Conservation (phyloP, 2,329 filamentous ascomycete species). For the Fusarium sp. region DNA sequence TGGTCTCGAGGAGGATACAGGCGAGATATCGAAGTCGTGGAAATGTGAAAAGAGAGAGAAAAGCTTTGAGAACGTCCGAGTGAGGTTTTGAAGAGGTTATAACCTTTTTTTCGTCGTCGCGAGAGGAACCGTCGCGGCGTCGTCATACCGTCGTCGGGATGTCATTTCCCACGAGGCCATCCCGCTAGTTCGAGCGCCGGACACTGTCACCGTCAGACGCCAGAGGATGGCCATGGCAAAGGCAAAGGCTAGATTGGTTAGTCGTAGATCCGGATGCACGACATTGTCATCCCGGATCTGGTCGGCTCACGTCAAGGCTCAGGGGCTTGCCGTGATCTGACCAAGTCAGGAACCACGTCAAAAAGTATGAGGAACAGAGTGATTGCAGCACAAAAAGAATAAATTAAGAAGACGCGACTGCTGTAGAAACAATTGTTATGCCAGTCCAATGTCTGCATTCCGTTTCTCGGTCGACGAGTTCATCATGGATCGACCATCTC, state of each 20-base stretch:
- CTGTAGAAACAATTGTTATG: not conserved
- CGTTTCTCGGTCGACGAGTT: not conserved
- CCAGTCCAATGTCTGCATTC: not conserved
- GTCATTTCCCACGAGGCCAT: not conserved
- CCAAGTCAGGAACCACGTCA: not conserved
- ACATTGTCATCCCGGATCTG: constrained; percentile 33
- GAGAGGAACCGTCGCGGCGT: not conserved
- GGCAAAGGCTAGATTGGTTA: constrained; percentile 13
- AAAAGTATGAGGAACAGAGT: not conserved
- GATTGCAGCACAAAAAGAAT: not conserved
- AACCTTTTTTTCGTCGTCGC: not conserved
- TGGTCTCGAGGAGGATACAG: not conserved
- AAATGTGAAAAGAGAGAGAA: not conserved
- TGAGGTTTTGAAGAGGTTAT: not conserved
- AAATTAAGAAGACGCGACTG: not conserved
- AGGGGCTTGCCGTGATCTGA: not conserved
- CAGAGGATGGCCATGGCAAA: constrained; percentile 25
- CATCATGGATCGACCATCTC: not conserved
- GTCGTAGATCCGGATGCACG: constrained; percentile 28
- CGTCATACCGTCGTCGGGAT: not conserved
- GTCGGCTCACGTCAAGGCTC: not conserved
- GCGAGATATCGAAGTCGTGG: not conserved
- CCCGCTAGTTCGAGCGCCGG: constrained; percentile 2
- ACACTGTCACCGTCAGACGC: constrained; percentile 3
- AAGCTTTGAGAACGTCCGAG: not conserved